These are phyloP conservation scores for Linderina pennispora DNA, from an alignment of 192 early-diverging fungal species.

Conservation along the genomic window DNA sequence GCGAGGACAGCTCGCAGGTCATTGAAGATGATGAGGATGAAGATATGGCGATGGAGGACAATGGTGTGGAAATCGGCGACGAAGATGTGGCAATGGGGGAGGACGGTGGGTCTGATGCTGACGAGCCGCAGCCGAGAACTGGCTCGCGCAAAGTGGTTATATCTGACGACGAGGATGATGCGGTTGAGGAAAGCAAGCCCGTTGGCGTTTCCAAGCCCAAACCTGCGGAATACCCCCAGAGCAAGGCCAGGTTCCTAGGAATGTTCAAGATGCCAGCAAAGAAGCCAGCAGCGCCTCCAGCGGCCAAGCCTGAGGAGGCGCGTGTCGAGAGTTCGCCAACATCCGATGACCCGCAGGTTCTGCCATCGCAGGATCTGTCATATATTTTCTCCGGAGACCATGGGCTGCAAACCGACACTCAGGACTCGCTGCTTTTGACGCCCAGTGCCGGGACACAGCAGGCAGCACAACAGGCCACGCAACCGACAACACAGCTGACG, in stretches of 20 bases:
- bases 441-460: slow-evolving; percentile 7
- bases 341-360: too few species aligned
- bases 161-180: slow-evolving; percentile 25
- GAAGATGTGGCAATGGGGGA: neutral
- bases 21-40: neutral
- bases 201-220: neutral
- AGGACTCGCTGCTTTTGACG: slow-evolving; percentile 43
- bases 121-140: neutral
- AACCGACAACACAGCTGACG: neutral
- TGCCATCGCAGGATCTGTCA: slow-evolving; percentile 25
- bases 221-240: too few species aligned
- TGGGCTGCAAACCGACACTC: slow-evolving; percentile 16
- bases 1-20: neutral
- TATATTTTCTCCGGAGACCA: slow-evolving; percentile 23
- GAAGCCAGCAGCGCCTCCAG: neutral
- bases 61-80: neutral
- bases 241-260: slow-evolving; percentile 31
- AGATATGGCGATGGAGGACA: neutral
- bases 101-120: neutral
- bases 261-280: slow-evolving; percentile 40
- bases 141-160: slow-evolving; percentile 1
- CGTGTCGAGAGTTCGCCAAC: too few species aligned
- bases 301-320: too few species aligned
- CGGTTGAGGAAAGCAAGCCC: neutral
- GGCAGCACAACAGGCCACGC: too few species aligned